Evolutionary conservation across 495 filamentous ascomycete species (phyloP), one percentile per base, ranked within the genome.

Genomic region (Annulohypoxylon moriforme): DNA sequence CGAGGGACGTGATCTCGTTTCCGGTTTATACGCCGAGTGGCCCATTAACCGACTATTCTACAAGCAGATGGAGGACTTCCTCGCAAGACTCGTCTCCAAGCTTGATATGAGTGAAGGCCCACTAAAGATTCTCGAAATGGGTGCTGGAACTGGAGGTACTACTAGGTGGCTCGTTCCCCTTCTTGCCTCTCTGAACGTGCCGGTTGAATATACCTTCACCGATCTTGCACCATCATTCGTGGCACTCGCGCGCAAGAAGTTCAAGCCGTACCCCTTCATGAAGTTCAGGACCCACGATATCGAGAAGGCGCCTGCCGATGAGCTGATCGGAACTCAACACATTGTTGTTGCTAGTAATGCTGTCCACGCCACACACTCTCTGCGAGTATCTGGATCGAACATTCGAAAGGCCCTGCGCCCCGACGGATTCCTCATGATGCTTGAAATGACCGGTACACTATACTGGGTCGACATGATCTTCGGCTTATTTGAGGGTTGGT

Each of bases 401-500:
- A 81, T 85, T 0, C 76, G 65, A 10, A 64, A 77, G 31, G 61
- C 80, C 18, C 72, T 88, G 0, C 78, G 77, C 1, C 74, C 79
- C 0, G 82, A 83, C 52, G 85, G 85, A 0, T 77, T 85, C 49
- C 49, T 88, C 1, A 73, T 77, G 25, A 67, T 88, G 38, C 24
- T 85, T 3, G 87, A 89, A 72, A 72, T 87, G 58, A 87, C 84
- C 0, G 55, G 73, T 11, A 74, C 65, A 42, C 50, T 81, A 0
- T 78, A 78, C 62, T 85, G 81, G 72, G 75, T 84, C 11, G 85
- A 89, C 57, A 57, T 89, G 25, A 77, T 84, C 10, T 87, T 83
- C 58, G 85, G 85, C 2, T 69, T 85, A 6, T 77, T 88, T 0
- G 81, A 85, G 18, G 85, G 86, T 6, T 89, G 86, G 86, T 88